Percentiles rank a stretch among this genome's conserved stretches.
Conservation (phyloP, 805 yeast species). For the Zygotorulaspora sp. region DNA sequence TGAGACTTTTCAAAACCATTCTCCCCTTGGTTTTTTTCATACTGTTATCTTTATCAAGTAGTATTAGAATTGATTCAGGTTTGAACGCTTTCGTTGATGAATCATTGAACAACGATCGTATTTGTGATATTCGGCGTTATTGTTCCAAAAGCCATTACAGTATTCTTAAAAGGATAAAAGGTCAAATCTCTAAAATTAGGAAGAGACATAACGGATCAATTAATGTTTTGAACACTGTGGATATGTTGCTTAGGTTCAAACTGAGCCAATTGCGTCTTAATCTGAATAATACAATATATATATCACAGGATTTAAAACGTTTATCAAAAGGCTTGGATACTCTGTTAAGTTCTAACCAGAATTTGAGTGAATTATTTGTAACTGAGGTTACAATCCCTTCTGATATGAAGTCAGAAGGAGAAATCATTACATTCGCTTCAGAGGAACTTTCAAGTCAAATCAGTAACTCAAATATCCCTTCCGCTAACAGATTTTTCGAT, state of each 20-base stretch:
- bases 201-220: neutral
- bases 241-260: constrained; percentile 6
- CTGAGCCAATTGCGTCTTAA: constrained; percentile 4
- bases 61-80: too few species aligned
- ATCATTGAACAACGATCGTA: too few species aligned
- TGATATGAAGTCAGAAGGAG: neutral
- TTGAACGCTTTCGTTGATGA: too few species aligned
- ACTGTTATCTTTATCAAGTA: too few species aligned
- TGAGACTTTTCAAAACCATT: too few species aligned
- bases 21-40: too few species aligned
- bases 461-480: neutral
- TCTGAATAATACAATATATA: neutral
- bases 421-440: neutral
- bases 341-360: neutral
- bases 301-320: constrained; percentile 5
- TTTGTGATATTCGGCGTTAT: too few species aligned
- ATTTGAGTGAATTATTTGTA: neutral
- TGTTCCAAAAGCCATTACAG: too few species aligned
- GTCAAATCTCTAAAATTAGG: neutral
- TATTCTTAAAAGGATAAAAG: neutral
- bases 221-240: constrained; percentile 5
- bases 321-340: neutral
- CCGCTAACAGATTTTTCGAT: constrained; percentile 1
- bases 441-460: neutral
- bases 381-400: neutral